phyloP scores from a whole-genome alignment of 1,284 basidiomycete species.

The Phylloboletellus chloephorus region DNA sequence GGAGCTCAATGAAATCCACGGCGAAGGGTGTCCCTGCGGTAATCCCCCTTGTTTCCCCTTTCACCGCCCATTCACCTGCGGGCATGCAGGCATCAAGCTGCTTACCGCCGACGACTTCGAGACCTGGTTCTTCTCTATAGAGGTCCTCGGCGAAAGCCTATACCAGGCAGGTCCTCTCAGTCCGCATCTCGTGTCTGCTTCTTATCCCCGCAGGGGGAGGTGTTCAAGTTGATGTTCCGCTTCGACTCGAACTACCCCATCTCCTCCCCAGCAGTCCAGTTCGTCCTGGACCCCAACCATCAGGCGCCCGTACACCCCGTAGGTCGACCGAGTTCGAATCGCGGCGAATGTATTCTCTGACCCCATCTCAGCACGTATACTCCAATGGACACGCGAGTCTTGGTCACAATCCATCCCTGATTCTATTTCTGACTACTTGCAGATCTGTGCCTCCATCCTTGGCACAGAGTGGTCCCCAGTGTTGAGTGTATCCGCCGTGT shows the following conservation, averaged over 20 bases:
- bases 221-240: conserved; percentile 69
- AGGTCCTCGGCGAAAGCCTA: conserved; percentile 73
- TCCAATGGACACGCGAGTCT: conserved; percentile 75
- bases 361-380: conserved; percentile 62
- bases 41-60: conserved; percentile 1
- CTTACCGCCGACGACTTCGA: conserved; percentile 67
- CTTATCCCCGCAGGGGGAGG: conserved; percentile 52
- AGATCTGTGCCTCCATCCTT: conserved; percentile 83
- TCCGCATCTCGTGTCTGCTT: conserved; percentile 8
- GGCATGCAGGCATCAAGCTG: conserved; percentile 56
- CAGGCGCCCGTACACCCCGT: conserved; percentile 72
- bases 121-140: conserved; percentile 68
- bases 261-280: conserved; percentile 77
- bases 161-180: conserved; percentile 48
- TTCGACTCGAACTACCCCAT: conserved; percentile 76
- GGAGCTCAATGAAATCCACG: conserved; percentile 66
- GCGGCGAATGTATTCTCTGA: conserved; percentile 12
- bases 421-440: conserved; percentile 12
- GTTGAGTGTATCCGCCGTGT: conserved; percentile 69
- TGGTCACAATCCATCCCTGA: not conserved
- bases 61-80: conserved; percentile 5
- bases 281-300: conserved; percentile 58
- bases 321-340: conserved; percentile 26
- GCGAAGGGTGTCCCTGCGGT: conserved; percentile 72
- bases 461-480: conserved; percentile 85